Conservation (phyloP, 2,329 filamentous ascomycete species). For the Rhexocercosporidium sp. region DNA sequence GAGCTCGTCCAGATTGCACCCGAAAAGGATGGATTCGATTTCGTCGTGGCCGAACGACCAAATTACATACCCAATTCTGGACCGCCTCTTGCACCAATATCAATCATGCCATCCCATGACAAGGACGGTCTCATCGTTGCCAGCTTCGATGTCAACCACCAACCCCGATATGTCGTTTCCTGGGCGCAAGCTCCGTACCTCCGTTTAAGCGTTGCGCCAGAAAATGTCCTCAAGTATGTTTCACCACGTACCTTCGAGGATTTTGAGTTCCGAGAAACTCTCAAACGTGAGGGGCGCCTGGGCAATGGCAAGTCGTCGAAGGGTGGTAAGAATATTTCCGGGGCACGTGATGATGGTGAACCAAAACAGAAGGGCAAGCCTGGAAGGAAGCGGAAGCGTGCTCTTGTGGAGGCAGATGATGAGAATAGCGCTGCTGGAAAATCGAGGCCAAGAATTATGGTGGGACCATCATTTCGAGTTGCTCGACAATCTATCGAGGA, state of each 20-base stretch:
- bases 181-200: slow-evolving; percentile 45
- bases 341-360: not conserved
- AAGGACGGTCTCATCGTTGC: slow-evolving; percentile 58
- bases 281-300: slow-evolving; percentile 12
- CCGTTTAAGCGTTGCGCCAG: slow-evolving; percentile 57
- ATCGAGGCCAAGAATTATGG: not conserved
- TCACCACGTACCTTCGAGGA: slow-evolving; percentile 61
- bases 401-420: not conserved
- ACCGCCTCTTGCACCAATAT: slow-evolving; percentile 53
- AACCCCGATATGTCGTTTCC: slow-evolving; percentile 37
- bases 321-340: slow-evolving; percentile 1
- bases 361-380: slow-evolving; percentile 16
- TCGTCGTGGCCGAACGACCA: slow-evolving; percentile 37
- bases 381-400: slow-evolving; percentile 14
- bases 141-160: slow-evolving; percentile 52
- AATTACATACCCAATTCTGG: slow-evolving; percentile 54
- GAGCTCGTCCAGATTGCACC: not conserved
- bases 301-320: slow-evolving; percentile 16
- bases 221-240: slow-evolving; percentile 60
- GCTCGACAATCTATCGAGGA: not conserved
- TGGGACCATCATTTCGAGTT: slow-evolving; percentile 5
- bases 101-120: slow-evolving; percentile 55
- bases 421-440: not conserved
- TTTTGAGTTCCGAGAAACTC: slow-evolving; percentile 53
- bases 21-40: slow-evolving; percentile 33